Conservation (phyloP, 768 basidiomycete species). For the Myochromella boudieri region DNA sequence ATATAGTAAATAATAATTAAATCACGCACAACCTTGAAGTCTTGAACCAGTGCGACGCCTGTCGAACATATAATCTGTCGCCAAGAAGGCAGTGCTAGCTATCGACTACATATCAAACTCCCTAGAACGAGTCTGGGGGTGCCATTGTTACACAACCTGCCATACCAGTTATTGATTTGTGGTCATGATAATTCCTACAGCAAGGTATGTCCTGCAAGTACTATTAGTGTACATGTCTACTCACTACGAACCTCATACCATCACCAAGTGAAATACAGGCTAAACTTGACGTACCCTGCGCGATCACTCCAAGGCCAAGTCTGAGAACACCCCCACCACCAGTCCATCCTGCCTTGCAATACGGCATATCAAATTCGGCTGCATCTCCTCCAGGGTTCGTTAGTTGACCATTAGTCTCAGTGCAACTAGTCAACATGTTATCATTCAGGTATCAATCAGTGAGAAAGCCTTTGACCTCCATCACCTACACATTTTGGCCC, state of each 20-base stretch:
- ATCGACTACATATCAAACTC: no score
- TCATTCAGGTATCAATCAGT: slow-evolving; percentile 25
- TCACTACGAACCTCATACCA: background rate
- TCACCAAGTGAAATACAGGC: slow-evolving; percentile 10
- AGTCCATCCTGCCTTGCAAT: slow-evolving; percentile 24
- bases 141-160: no score
- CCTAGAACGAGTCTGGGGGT: no score
- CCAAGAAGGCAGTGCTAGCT: background rate
- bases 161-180: background rate
- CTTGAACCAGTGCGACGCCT: no score
- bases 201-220: slow-evolving; percentile 14
- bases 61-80: no score
- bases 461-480: slow-evolving; percentile 26
- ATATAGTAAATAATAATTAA: no score
- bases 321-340: slow-evolving; percentile 24
- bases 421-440: background rate
- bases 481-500: slow-evolving; percentile 40
- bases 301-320: slow-evolving; percentile 16
- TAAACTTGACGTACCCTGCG: slow-evolving; percentile 15
- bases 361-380: slow-evolving; percentile 19
- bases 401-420: background rate
- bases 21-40: no score
- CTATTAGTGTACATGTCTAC: no score
- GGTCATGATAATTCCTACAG: slow-evolving; percentile 22
- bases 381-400: slow-evolving; percentile 28